Percentiles rank a stretch among this genome's conserved stretches.
phyloP scores from a whole-genome alignment of 2,329 filamentous ascomycete species.

The Colletotrichum sp. region DNA sequence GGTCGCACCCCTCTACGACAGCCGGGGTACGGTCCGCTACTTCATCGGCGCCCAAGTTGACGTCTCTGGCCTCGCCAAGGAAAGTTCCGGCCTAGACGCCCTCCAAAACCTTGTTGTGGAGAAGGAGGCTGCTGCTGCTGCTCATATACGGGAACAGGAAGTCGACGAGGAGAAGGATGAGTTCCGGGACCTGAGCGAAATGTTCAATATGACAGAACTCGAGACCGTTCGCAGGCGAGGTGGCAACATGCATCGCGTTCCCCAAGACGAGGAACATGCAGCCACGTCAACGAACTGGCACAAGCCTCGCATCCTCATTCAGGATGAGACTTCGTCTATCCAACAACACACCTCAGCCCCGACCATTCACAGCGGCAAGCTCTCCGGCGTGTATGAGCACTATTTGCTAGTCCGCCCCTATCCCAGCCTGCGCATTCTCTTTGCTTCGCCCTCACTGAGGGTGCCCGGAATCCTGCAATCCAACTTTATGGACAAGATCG shows the following conservation, averaged over 20 bases:
- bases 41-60: conserved; percentile 76
- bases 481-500: conserved; percentile 58
- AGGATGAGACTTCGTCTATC: conserved; percentile 34
- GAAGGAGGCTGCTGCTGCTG: conserved; percentile 29
- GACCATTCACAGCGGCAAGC: conserved; percentile 29
- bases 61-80: conserved; percentile 70
- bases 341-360: conserved; percentile 1
- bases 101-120: conserved; percentile 53
- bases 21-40: conserved; percentile 69
- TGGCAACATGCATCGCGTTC: conserved; percentile 63
- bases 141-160: conserved; percentile 28
- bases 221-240: conserved; percentile 67
- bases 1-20: conserved; percentile 74
- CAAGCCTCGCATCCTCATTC: conserved; percentile 45
- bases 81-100: conserved; percentile 69
- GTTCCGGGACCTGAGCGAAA: conserved; percentile 70
- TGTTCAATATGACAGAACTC: conserved; percentile 72
- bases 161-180: conserved; percentile 47
- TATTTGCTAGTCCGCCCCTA: conserved; percentile 71
- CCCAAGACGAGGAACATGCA: conserved; percentile 49
- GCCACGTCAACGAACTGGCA: conserved; percentile 34
- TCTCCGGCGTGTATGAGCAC: conserved; percentile 54
- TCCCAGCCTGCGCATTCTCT: conserved; percentile 70
- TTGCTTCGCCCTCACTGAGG: conserved; percentile 71
- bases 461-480: conserved; percentile 72